Evolutionary conservation across 768 basidiomycete species (phyloP).

Genomic region (Russula dissimulans): DNA sequence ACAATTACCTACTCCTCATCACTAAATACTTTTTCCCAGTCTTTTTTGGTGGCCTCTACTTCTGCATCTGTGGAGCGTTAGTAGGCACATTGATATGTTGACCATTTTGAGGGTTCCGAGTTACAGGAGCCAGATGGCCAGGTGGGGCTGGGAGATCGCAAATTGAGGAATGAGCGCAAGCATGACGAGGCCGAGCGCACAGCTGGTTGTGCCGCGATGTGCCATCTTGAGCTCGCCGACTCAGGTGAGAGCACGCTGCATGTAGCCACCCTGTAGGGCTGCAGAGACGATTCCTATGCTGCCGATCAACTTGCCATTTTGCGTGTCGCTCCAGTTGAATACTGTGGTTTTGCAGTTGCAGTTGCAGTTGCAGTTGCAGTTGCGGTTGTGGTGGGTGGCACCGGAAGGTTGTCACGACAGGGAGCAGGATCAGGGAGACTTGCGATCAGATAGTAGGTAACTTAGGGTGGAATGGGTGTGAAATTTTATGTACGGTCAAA

Average conservation of each 20-base stretch:
- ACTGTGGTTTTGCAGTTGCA: too few relatives aligned
- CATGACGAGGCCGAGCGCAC: slow-evolving; percentile 58
- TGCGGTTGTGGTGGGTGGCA: too few relatives aligned
- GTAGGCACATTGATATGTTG: too few relatives aligned
- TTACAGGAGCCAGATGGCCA: slow-evolving; percentile 49
- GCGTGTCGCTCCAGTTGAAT: slow-evolving; percentile 80
- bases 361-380: too few relatives aligned
- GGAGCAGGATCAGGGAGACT: too few relatives aligned
- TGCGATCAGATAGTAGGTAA: not conserved
- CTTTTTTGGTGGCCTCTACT: too few relatives aligned
- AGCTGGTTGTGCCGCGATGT: slow-evolving; percentile 65
- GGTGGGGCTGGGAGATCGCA: slow-evolving; percentile 31
- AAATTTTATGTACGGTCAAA: slow-evolving; percentile 69
- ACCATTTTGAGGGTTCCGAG: too few relatives aligned
- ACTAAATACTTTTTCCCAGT: too few relatives aligned
- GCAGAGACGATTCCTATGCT: slow-evolving; percentile 89
- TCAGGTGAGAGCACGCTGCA: slow-evolving; percentile 67
- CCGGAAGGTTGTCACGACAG: too few relatives aligned
- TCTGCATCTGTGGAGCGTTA: too few relatives aligned
- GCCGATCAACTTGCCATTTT: slow-evolving; percentile 77
- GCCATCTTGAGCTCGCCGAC: slow-evolving; percentile 81
- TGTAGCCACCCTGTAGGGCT: slow-evolving; percentile 88
- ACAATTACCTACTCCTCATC: too few relatives aligned
- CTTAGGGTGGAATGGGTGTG: too few relatives aligned
- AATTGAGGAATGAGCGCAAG: slow-evolving; percentile 64